Evolutionary conservation across 75 land plant genomes (phyloP).

Genomic region (Picea glauca): DNA sequence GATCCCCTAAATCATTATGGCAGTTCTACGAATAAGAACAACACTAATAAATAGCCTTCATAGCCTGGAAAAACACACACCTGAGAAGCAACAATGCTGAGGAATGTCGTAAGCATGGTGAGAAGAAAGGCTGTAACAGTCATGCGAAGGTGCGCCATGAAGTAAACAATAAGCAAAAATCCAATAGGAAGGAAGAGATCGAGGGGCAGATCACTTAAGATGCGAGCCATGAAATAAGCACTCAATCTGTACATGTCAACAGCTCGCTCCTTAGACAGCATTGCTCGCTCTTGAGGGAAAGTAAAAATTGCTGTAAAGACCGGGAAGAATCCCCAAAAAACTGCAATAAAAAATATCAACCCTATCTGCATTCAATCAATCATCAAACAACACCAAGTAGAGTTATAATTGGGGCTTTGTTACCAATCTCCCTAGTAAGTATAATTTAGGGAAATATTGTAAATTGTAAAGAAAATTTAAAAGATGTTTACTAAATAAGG

Average conservation of each 20-base stretch:
- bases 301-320: constrained; percentile 88
- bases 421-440: too few relatives aligned
- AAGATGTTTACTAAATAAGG: too few relatives aligned
- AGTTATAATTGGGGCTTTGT: too few relatives aligned
- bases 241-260: constrained; percentile 89
- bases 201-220: constrained; percentile 82
- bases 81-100: constrained; percentile 88
- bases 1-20: too few relatives aligned
- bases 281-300: constrained; percentile 95
- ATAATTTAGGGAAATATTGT: too few relatives aligned
- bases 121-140: constrained; percentile 52
- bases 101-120: constrained; percentile 60
- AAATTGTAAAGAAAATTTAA: too few relatives aligned
- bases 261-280: constrained; percentile 84
- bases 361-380: constrained; percentile 42
- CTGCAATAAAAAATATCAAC: constrained; percentile 79
- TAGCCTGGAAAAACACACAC: constrained; percentile 18
- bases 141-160: constrained; percentile 76
- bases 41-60: too few relatives aligned
- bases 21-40: too few relatives aligned
- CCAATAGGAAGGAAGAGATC: constrained; percentile 71
- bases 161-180: constrained; percentile 77
- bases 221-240: constrained; percentile 88
- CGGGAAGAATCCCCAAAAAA: constrained; percentile 95
- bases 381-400: too few relatives aligned